A percentile compares a stretch with the other conserved stretches of the same genome.
Evolutionary conservation across 441 rosid species (phyloP).

Genomic region (Bruguiera hainesii): DNA sequence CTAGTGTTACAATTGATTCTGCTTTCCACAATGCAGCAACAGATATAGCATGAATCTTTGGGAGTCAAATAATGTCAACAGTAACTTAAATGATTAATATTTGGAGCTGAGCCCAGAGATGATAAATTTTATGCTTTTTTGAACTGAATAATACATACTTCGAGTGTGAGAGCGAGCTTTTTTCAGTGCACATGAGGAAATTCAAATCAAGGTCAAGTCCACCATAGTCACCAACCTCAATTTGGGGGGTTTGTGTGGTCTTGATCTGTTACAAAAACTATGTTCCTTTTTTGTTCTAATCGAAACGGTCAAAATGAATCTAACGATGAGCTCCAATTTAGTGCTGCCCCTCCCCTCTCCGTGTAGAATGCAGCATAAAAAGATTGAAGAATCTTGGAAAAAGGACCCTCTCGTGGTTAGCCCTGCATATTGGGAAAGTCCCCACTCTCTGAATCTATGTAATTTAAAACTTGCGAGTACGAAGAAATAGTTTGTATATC

Average conservation of each 20-base stretch:
- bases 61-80: no score
- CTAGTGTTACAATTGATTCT: no score
- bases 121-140: no score
- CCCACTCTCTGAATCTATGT: not conserved
- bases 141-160: no score
- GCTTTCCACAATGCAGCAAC: no score
- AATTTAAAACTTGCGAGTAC: not conserved
- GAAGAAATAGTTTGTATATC: not conserved
- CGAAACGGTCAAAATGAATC: not conserved
- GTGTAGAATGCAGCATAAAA: not conserved
- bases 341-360: slow-evolving; percentile 1
- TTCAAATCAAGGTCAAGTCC: not conserved
- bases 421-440: not conserved
- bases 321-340: not conserved
- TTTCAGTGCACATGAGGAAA: no score
- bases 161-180: no score
- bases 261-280: not conserved
- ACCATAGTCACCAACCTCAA: not conserved
- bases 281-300: not conserved
- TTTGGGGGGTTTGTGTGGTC: not conserved
- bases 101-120: no score
- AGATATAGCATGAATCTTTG: no score
- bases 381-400: not conserved
- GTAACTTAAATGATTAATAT: no score
- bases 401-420: not conserved